Percentiles rank a stretch among this genome's conserved stretches.
phyloP scores from a whole-genome alignment of 2,329 filamentous ascomycete species.

The Fusarium scirpi region DNA sequence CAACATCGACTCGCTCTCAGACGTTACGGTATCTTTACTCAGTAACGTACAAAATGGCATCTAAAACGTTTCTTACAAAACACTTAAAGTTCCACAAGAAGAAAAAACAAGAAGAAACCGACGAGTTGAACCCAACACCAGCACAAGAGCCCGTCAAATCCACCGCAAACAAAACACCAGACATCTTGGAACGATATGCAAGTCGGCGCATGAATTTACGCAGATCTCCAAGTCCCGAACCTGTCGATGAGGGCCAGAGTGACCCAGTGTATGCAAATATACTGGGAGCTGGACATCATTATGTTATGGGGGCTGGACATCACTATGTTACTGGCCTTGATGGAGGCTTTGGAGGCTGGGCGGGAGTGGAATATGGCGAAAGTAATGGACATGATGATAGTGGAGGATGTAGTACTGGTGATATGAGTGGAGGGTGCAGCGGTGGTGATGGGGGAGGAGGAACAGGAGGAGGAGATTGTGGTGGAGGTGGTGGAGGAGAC shows the following conservation, averaged over 20 bases:
- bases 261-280: not conserved
- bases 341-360: conserved; percentile 8
- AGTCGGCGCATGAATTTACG: not conserved
- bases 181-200: not conserved
- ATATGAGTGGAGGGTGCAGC: conserved; percentile 3
- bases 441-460: conserved; percentile 3
- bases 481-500: not conserved
- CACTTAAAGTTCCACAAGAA: not conserved
- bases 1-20: not conserved
- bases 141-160: not conserved
- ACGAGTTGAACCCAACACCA: not conserved
- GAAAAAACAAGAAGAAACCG: conserved; percentile 5
- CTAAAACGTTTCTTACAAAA: conserved; percentile 19
- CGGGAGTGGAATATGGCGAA: conserved; percentile 6
- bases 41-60: conserved; percentile 2
- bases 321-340: not conserved
- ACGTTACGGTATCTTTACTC: too few relatives aligned
- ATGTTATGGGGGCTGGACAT: not conserved
- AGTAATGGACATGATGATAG: not conserved
- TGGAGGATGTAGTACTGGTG: not conserved
- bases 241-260: not conserved
- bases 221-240: not conserved
- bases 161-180: not conserved
- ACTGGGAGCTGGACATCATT: not conserved
- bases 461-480: not conserved